Base-by-base conservation (phyloP, 306 rosid species). In the Adenanthera pavonina region DNA sequence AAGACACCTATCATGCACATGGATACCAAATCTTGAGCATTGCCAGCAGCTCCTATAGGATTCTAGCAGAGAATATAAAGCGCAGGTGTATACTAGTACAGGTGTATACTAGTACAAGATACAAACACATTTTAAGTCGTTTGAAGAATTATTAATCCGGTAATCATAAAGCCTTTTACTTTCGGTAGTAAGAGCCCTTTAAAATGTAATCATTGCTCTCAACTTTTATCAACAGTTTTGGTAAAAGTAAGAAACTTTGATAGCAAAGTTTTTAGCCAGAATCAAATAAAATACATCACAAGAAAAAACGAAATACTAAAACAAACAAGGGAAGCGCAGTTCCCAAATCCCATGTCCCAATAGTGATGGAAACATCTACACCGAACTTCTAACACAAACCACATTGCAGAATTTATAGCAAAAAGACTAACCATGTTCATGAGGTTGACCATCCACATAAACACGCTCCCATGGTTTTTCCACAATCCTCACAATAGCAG, bases 391-490 rank as follows among this genome's bases (percentile, higher is more conserved):
- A 35, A 69, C 43, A 73, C 78, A 52, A 57, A 56, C 17, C 64
- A 81, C 15, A 77, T 60, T 41, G 33, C 47, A 77, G 40, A 72
- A 4, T 10, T 6, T 69, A 66, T 19, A 51, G 47, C 59, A 49
- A 69, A 82, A 75, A 80, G 74, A 85, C 99, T 87, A 73, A 95
- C 99, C 97, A 75, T 95, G 99, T 34, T 87, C 76, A 85, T 95
- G 99, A 57, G 87, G 89, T 83, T 89, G 92, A 76, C 97, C 97
- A 79, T 91, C 90, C 59, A 92, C 64, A 72, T 25, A 61, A 57
- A 87, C 88, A 74, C 98, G 98, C 80, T 93, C 98, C 99, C 99
- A 95, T 10, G 99, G 97, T 84, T 92, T 95, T 89, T 93, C 96
- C 81, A 90, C 93, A 72, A 95, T 95, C 60, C 84, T 93, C 61